Base-by-base conservation (phyloP, 495 filamentous ascomycete genomes). In the Bombardia bombarda region DNA sequence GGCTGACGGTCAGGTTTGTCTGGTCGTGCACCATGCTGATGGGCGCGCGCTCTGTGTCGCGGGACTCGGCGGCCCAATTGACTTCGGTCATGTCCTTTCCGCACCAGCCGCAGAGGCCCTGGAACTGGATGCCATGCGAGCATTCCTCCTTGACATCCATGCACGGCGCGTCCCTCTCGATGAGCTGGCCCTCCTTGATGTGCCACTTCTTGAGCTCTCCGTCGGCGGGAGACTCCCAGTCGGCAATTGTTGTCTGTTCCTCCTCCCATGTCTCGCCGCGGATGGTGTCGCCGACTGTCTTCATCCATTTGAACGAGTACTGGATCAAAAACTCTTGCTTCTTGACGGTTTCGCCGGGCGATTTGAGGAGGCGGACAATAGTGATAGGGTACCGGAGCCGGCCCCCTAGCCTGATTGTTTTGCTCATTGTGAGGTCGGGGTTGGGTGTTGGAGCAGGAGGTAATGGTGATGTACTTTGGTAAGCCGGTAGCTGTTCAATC, bases 1-100 rank as follows among this genome's bases (percentile, higher is more conserved):
- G 57, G 58, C 82, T 86, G 55, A 87, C 83, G 7, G 70, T 75
- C n/a, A 99, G 72, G 31, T 78, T 74, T 7, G 82, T 84, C 52
- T 93, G 87, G 60, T 92, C 86, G 63, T 97, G 93, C 13, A 83
- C 78, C 82, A 96, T 93, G 54, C 88, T 87, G 55, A 97, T 90
- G 31, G 82, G 81, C 26, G 92, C 93, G 44, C 90, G 86, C 42
- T 82, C 78, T 12, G 85, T 80, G 55, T 82, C 70, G 52, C 68
- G 60, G 10, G 60, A 55, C 43, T 80, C 66, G 45, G 60, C 69
- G 1, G 71, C 66, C 60, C 70, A 77, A 42, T 60, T 67, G 40
- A 69, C 61, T 51, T 75, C 77, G 40, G 86, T 96, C 93, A 99
- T 97, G 59, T 99, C 90, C 69, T 94, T 89, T 39, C 92, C 93